phyloP scores from a whole-genome alignment of 345 rosid genomes.

The Raphanus raphanistrum region DNA sequence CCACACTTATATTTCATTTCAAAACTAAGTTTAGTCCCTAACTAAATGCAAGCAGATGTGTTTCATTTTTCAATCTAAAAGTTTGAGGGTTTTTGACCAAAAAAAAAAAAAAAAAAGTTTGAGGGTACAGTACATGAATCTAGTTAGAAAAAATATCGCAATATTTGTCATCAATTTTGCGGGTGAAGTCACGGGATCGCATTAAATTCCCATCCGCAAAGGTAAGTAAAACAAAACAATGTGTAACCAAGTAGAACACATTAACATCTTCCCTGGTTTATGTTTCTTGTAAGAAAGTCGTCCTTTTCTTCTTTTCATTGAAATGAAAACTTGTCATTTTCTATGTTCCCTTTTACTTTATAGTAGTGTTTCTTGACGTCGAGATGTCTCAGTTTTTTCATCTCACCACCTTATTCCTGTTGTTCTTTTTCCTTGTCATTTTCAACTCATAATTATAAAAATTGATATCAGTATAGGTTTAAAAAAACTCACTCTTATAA shows the following conservation, averaged over 20 bases:
- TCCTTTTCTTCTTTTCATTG: slow-evolving; percentile 18
- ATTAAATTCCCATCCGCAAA: slow-evolving; percentile 20
- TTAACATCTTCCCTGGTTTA: background rate
- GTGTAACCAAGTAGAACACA: slow-evolving; percentile 6
- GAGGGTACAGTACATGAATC: background rate
- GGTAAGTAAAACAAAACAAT: slow-evolving; percentile 14
- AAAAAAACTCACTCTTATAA: background rate
- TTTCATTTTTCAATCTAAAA: background rate
- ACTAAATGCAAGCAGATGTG: background rate
- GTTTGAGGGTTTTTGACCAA: too few species aligned
- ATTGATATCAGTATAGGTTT: background rate
- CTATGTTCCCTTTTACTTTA: slow-evolving; percentile 9
- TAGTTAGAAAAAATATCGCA: background rate
- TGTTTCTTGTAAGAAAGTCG: background rate
- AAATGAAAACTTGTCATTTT: slow-evolving; percentile 20
- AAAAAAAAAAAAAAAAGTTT: too few species aligned
- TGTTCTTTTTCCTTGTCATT: slow-evolving; percentile 36
- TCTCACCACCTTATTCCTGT: slow-evolving; percentile 29
- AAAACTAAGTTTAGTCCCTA: background rate
- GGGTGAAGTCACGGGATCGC: slow-evolving; percentile 35
- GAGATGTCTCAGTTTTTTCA: slow-evolving; percentile 4
- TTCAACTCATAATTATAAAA: slow-evolving; percentile 16
- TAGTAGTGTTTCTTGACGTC: background rate
- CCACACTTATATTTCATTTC: background rate
- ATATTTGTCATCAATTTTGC: slow-evolving; percentile 13